These are phyloP conservation scores for Trichosporon faecale DNA, from an alignment of 1,284 basidiomycete genomes.

Conservation along the genomic window DNA sequence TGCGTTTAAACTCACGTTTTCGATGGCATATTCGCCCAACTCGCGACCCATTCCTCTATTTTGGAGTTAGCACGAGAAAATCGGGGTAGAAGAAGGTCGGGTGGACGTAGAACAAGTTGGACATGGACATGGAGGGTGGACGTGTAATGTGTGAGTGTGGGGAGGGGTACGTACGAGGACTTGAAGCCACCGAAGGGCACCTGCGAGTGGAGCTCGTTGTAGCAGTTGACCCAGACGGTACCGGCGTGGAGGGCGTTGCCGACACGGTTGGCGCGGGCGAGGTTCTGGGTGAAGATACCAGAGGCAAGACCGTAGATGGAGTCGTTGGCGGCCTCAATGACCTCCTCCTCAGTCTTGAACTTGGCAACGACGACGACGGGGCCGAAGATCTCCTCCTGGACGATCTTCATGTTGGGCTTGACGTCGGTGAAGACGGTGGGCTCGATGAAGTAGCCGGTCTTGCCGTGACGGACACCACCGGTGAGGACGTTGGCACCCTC, in stretches of 20 bases:
- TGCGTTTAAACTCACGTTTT: slow-evolving; percentile 31
- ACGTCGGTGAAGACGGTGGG: slow-evolving; percentile 79
- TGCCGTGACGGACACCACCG: slow-evolving; percentile 72
- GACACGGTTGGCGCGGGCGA: slow-evolving; percentile 69
- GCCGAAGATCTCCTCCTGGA: slow-evolving; percentile 87
- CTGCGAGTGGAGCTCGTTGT: slow-evolving; percentile 63
- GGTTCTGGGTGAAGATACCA: slow-evolving; percentile 76
- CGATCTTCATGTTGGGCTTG: slow-evolving; percentile 76
- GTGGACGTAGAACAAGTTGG: neutral
- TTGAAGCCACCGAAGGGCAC: slow-evolving; percentile 89
- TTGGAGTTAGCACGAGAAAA: neutral
- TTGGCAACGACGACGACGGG: slow-evolving; percentile 59
- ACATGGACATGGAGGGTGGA: no score
- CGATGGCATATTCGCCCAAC: slow-evolving; percentile 59
- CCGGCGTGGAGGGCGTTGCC: slow-evolving; percentile 78
- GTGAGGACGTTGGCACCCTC: slow-evolving; percentile 75
- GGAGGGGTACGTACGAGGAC: slow-evolving; percentile 25
- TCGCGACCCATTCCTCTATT: neutral
- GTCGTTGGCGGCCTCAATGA: slow-evolving; percentile 77
- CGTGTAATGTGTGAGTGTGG: no score
- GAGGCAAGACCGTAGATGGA: slow-evolving; percentile 82
- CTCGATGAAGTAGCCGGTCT: slow-evolving; percentile 60
- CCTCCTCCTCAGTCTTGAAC: slow-evolving; percentile 75
- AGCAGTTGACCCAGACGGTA: slow-evolving; percentile 64
- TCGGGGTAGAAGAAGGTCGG: neutral